Conservation (phyloP, 768 basidiomycete species). For the Mycena amicta region DNA sequence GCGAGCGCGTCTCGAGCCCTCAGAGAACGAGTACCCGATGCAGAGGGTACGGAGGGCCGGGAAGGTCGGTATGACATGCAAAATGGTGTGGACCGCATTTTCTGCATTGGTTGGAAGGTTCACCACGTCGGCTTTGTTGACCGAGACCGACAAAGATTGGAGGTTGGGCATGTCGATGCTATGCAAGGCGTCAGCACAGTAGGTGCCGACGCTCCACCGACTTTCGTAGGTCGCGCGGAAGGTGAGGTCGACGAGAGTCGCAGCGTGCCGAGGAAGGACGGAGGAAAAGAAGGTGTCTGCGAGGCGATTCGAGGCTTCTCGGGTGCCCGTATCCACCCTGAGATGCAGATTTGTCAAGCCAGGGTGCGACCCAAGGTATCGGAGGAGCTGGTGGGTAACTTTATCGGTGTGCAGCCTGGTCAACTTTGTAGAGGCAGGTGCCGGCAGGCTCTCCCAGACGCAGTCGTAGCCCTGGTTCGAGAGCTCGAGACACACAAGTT, state of each 20-base stretch:
- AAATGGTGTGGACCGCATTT: neutral
- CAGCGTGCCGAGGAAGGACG: neutral
- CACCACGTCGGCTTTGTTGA: neutral
- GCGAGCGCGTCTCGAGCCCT: neutral
- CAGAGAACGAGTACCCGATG: neutral
- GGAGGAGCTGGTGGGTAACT: neutral
- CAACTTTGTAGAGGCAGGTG: neutral
- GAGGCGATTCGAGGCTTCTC: neutral
- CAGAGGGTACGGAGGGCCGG: neutral
- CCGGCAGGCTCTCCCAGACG: neutral
- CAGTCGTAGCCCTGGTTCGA: neutral
- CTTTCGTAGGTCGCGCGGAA: neutral
- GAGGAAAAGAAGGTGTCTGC: neutral
- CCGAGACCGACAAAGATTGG: neutral
- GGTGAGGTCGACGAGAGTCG: neutral
- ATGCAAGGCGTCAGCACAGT: neutral
- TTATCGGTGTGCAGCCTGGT: neutral
- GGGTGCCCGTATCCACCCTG: neutral
- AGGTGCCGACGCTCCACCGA: neutral
- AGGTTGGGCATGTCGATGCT: neutral
- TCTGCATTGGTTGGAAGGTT: neutral
- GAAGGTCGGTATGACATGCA: neutral
- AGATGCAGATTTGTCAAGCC: neutral
- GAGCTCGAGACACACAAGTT: neutral
- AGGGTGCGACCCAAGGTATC: neutral